phyloP scores from a whole-genome alignment of 768 basidiomycete species.

The Gautieria morchelliformis region DNA sequence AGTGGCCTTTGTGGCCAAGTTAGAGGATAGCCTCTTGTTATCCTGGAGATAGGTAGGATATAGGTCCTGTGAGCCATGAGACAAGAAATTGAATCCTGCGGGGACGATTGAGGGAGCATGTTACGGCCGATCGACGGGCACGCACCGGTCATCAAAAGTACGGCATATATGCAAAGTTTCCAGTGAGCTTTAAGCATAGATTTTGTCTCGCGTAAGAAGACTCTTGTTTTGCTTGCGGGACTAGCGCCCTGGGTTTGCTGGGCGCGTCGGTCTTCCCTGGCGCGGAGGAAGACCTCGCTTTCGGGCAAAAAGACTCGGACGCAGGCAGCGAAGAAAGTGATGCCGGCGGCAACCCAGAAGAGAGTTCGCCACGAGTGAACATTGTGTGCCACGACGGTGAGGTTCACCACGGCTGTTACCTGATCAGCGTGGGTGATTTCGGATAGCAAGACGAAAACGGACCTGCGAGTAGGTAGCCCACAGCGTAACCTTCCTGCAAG shows the following conservation, averaged over 20 bases:
- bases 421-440: not conserved
- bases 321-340: conserved; percentile 59
- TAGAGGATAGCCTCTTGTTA: conserved; percentile 49
- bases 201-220: too few species aligned
- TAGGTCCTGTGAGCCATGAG: conserved; percentile 69
- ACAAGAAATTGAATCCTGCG: conserved; percentile 64
- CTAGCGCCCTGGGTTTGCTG: conserved; percentile 24
- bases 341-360: conserved; percentile 72
- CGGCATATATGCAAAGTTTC: conserved; percentile 73
- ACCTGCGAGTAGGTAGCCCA: conserved; percentile 78
- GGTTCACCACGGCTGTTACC: conserved; percentile 24
- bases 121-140: not conserved
- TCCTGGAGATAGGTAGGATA: conserved; percentile 68
- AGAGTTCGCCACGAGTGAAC: conserved; percentile 59
- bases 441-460: conserved; percentile 22
- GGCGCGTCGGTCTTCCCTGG: conserved; percentile 34
- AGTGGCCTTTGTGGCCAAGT: conserved; percentile 61
- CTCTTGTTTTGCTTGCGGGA: too few species aligned
- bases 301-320: conserved; percentile 68
- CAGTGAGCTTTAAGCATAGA: conserved; percentile 34
- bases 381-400: conserved; percentile 20
- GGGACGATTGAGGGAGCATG: not conserved
- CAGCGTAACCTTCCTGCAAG: conserved; percentile 83
- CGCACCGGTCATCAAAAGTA: conserved; percentile 64
- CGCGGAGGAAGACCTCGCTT: conserved; percentile 61